Evolutionary conservation across 495 filamentous ascomycete genomes (phyloP), one percentile per base, ranked within the genome.

Genomic region (Mycothermus thermophilus): DNA sequence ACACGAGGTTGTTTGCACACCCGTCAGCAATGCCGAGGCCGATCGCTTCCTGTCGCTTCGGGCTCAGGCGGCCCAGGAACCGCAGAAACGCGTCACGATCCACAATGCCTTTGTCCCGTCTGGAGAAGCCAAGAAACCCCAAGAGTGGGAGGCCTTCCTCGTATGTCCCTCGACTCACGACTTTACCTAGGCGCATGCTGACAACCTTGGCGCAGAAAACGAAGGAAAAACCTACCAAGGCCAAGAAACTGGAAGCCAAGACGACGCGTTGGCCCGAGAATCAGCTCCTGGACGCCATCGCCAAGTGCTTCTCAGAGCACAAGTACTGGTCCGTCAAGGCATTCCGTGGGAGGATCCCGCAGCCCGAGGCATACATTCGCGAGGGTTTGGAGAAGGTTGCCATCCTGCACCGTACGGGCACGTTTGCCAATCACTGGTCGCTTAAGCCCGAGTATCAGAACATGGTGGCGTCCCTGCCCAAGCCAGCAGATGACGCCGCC

Each of bases 311-410:
- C 72, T 69, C 75, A 21, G 57, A 75, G 33, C 93, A 79, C 64
- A 72, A 72, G 34, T 95, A 86, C 58, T 96, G 88, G 88, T 71
- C 80, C 12, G 79, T 96, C 63, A 86, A 80, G 47, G 71, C 73
- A 0, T 71, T 97, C 43, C 80, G 81, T 40, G 61, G 67, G 14
- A 57, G 63, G 41, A 67, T 87, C 21, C 63, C 72, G 32, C 90
- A 97, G 61, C 90, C 90, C 0, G 90, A 97, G 52, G 77, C 79
- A 4, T 97, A 85, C 54, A 74, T 97, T 31, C 85, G 85, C 40
- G 72, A 92, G 54, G 78, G 74, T 1, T 55, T 97, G 40, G 79
- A 85, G 38, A 72, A 83, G 54, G 71, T 96, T 37, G 92, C 85
- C 1, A 69, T 76, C 10, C 58, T 94, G 30, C 75, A 87, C 42